These are phyloP conservation scores for Mucor sp. DNA, from an alignment of 371 early-diverging fungal genomes.

Conservation along the genomic window DNA sequence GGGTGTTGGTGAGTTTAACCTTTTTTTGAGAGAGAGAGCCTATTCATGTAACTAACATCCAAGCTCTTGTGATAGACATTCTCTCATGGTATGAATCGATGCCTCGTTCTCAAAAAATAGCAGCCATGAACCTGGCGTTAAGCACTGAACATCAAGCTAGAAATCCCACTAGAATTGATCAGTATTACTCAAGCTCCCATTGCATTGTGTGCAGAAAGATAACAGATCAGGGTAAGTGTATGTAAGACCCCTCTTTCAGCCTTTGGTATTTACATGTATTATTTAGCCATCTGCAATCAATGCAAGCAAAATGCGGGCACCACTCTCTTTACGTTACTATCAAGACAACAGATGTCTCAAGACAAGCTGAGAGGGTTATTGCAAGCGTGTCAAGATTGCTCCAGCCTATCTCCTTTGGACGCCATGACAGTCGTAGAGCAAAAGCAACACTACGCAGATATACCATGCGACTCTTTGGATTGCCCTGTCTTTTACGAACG, in stretches of 20 bases:
- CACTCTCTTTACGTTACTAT: constrained; percentile 19
- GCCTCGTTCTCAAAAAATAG: constrained; percentile 51
- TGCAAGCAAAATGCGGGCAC: constrained; percentile 19
- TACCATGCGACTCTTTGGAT: constrained; percentile 48
- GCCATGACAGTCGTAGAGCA: constrained; percentile 5
- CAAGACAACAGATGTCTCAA: constrained; percentile 30
- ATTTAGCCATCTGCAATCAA: constrained; percentile 26
- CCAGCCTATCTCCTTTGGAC: constrained; percentile 18
- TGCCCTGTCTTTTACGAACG: constrained; percentile 47
- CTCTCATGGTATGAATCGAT: constrained; percentile 67
- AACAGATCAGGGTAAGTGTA: constrained; percentile 31
- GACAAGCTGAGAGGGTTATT: constrained; percentile 17
- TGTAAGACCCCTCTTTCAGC: too few species aligned
- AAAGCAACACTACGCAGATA: constrained; percentile 16
- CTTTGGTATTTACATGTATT: too few species aligned
- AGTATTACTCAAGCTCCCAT: constrained; percentile 44
- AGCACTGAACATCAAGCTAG: constrained; percentile 6
- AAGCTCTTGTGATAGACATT: constrained; percentile 40
- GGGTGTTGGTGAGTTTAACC: constrained; percentile 59
- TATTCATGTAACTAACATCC: not conserved
- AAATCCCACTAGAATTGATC: constrained; percentile 33
- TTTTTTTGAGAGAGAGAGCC: not conserved
- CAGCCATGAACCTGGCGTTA: constrained; percentile 24
- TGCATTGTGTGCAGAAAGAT: constrained; percentile 39
- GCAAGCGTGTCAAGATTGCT: constrained; percentile 36